Evolutionary conservation across 495 filamentous ascomycete genomes (phyloP).

Genomic region (Penicillium desertorum): DNA sequence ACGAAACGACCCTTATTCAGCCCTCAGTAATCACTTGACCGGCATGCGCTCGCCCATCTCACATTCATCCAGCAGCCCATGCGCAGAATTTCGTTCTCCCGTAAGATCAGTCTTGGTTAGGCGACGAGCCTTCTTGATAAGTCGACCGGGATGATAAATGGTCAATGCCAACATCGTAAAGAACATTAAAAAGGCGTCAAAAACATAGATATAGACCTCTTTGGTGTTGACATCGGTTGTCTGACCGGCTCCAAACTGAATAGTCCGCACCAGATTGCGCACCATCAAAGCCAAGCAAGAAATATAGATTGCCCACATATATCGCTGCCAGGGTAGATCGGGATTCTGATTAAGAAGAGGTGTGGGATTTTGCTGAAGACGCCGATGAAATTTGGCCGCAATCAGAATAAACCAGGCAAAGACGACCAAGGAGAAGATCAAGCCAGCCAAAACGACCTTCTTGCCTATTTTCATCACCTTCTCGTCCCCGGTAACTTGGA

Average conservation of each 20-base stretch:
- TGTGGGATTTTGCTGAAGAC: conserved; percentile 13
- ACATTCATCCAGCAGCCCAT: conserved; percentile 25
- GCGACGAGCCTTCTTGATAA: conserved; percentile 29
- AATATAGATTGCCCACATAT: conserved; percentile 43
- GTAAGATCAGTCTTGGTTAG: conserved; percentile 14
- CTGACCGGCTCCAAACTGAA: conserved; percentile 38
- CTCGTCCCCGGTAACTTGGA: conserved; percentile 41
- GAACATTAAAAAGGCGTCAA: conserved; percentile 40
- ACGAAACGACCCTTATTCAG: not conserved
- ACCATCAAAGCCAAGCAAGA: conserved; percentile 40
- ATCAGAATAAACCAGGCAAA: conserved; percentile 32
- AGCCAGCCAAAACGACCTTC: conserved; percentile 34
- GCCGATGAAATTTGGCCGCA: conserved; percentile 28
- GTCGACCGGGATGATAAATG: conserved; percentile 35
- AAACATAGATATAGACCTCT: conserved; percentile 43
- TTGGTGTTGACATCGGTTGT: conserved; percentile 26
- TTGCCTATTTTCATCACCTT: conserved; percentile 33
- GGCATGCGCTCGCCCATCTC: conserved; percentile 5
- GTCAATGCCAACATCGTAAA: conserved; percentile 26
- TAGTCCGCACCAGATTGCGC: conserved; percentile 41
- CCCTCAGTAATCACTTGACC: not conserved
- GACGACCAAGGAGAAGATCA: conserved; percentile 36
- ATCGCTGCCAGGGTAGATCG: conserved; percentile 26
- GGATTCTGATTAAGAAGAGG: conserved; percentile 15
- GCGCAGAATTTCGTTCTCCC: conserved; percentile 4